These are phyloP conservation scores for Gyromitra esculenta DNA, from an alignment of 2,329 filamentous ascomycete species.

Conservation along the genomic window DNA sequence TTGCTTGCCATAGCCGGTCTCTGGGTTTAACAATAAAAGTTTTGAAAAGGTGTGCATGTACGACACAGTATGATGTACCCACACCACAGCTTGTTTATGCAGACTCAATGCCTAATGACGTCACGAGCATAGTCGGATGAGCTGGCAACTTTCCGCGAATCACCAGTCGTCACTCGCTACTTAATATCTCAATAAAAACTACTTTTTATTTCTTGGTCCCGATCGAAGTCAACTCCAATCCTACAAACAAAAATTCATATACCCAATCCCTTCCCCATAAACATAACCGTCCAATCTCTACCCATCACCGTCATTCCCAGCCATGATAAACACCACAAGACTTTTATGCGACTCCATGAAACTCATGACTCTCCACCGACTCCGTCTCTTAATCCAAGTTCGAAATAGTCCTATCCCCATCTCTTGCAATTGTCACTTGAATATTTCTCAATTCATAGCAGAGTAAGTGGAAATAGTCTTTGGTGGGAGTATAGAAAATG, in stretches of 20 bases:
- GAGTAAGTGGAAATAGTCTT: constrained; percentile 4
- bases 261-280: constrained; percentile 30
- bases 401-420: constrained; percentile 18
- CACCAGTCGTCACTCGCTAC: constrained; percentile 27
- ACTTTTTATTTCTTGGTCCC: constrained; percentile 40
- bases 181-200: constrained; percentile 44
- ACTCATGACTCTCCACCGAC: constrained; percentile 14
- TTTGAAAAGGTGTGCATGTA: constrained; percentile 3
- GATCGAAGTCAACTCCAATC: constrained; percentile 43
- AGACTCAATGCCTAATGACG: constrained; percentile 20
- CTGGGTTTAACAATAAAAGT: background rate
- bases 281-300: constrained; percentile 28
- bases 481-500: constrained; percentile 15
- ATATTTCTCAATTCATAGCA: constrained; percentile 31
- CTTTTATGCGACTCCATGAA: constrained; percentile 46
- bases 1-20: background rate
- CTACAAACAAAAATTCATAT: constrained; percentile 39
- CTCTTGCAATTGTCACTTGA: constrained; percentile 28
- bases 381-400: constrained; percentile 2
- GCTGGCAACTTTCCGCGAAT: constrained; percentile 10
- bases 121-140: constrained; percentile 16
- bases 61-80: background rate
- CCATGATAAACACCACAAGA: constrained; percentile 48
- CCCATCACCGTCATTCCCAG: constrained; percentile 29
- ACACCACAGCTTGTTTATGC: background rate